Base-by-base conservation (phyloP, 2,329 filamentous ascomycete species). In the Aspergillus sp. region DNA sequence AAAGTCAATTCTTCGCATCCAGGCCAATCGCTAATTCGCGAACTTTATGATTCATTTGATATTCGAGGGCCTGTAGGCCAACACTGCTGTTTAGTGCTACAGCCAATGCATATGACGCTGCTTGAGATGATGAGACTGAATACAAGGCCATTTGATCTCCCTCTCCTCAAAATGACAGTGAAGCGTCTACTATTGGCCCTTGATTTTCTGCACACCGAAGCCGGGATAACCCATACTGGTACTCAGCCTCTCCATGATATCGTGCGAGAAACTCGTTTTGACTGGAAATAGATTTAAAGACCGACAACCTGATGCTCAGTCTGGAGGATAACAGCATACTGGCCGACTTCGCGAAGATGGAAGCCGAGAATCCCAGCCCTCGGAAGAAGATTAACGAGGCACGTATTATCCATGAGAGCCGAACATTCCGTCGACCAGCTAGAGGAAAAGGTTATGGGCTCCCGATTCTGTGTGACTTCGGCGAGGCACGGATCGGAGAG, bases 301-400 rank as follows among this genome's bases (percentile, higher is more conserved):
- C 65, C 0, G 62, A 69, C 45, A 72, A 73, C 47, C 60, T 73
- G 10, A 62, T 72, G 50, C 58, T 67, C 41, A 58, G 53, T 4
- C 44, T 69, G 0, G 62, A 62, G 29, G 57, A 64, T 36, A 47
- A 47, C 19, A 52, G 54, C 5, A 58, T 61, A 40, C 54, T 67
- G 7, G 52, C 54, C 5, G 52, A 59, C 38, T 63, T 66, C 48
- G 57, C 54, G n/a, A 48, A 41, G 48, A 49, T 49, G 47, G 51
- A 61, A 58, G 40, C 45, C 19, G 45, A 57, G 12, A 51, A 58
- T 32, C 62, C 62, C 5, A 58, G 58, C 26, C 60, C 58, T 19
- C 53, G 57, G 42, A 67, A 65, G 36, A 44, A 48, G 4, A 52
- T 61, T 32, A 53, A 56, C 8, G 48, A 58, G 4, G 56, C 53